Percentiles rank a stretch among this genome's conserved stretches.
These are phyloP conservation scores for Pseudocercospora pini-densiflorae DNA, from an alignment of 2,329 filamentous ascomycete species.

Conservation along the genomic window DNA sequence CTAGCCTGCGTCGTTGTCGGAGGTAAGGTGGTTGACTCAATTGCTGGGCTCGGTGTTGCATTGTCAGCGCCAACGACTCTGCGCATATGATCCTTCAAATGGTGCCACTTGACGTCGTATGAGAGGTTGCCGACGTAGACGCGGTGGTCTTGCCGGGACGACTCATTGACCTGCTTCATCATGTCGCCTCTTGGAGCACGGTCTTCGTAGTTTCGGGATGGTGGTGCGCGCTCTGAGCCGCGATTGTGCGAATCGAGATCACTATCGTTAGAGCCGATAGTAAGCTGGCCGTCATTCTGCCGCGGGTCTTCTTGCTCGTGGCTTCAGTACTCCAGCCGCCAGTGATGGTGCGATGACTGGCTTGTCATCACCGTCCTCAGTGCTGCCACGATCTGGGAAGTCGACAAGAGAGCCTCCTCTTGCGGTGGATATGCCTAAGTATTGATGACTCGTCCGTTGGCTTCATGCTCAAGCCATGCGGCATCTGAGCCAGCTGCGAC, in stretches of 20 bases:
- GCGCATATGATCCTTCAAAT: constrained; percentile 99
- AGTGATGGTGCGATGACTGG: neutral
- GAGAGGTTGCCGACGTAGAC: constrained; percentile 99
- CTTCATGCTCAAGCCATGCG: neutral
- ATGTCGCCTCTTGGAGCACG: constrained; percentile 87
- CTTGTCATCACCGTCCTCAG: constrained; percentile 8
- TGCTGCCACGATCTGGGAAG: constrained; percentile 25
- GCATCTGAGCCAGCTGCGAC: neutral
- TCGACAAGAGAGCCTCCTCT: constrained; percentile 3
- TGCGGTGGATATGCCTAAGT: too few relatives aligned
- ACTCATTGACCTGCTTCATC: constrained; percentile 93
- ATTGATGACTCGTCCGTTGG: neutral
- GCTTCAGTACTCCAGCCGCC: constrained; percentile 10
- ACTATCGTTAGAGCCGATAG: constrained; percentile 63
- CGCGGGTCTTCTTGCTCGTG: neutral
- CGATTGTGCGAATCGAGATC: constrained; percentile 58
- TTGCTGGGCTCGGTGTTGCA: neutral
- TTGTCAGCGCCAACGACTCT: constrained; percentile 59
- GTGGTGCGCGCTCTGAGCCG: constrained; percentile 35
- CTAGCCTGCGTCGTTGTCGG: constrained; percentile 22
- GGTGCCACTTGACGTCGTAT: constrained; percentile 99
- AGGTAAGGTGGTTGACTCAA: constrained; percentile 24
- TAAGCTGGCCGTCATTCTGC: neutral
- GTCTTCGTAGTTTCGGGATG: constrained; percentile 76
- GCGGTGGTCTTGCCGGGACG: constrained; percentile 96